Evolutionary conservation across 345 rosid species (phyloP).

Genomic region (Salix arbutifolia): DNA sequence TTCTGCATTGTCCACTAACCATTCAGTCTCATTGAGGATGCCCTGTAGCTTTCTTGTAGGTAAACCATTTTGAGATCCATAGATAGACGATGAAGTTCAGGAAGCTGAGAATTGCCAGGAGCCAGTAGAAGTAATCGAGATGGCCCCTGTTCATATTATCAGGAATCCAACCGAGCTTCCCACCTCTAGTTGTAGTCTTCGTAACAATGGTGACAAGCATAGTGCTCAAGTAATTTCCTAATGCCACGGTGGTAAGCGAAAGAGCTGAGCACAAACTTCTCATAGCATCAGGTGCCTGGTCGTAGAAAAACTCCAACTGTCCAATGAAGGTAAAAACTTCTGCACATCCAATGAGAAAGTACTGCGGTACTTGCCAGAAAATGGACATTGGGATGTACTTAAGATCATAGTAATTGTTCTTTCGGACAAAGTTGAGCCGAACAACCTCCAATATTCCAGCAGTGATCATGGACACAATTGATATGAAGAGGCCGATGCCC

Average conservation of each 20-base stretch:
- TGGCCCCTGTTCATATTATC: constrained; percentile 76
- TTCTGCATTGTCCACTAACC: not conserved
- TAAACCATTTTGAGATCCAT: constrained; percentile 64
- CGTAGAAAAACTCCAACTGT: constrained; percentile 84
- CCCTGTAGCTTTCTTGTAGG: constrained; percentile 58
- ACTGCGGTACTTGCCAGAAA: constrained; percentile 96
- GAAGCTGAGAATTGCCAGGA: constrained; percentile 59
- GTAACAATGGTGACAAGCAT: constrained; percentile 62
- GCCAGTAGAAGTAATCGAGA: constrained; percentile 89
- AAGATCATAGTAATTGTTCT: constrained; percentile 53
- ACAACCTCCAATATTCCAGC: constrained; percentile 71
- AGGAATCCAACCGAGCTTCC: constrained; percentile 84
- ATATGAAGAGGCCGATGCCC: constrained; percentile 83
- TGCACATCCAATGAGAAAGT: constrained; percentile 76
- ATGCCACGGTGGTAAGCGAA: constrained; percentile 64
- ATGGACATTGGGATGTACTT: constrained; percentile 61
- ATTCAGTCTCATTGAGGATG: constrained; percentile 3
- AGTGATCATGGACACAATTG: constrained; percentile 61
- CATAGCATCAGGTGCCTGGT: constrained; percentile 97
- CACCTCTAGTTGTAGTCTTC: constrained; percentile 42
- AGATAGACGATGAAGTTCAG: constrained; percentile 68
- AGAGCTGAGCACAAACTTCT: constrained; percentile 85
- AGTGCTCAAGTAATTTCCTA: constrained; percentile 81
- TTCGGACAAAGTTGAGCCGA: constrained; percentile 48
- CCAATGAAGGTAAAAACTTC: constrained; percentile 87